Evolutionary conservation across 2,329 filamentous ascomycete species (phyloP).

Genomic region (Sclerotinia nivalis): DNA sequence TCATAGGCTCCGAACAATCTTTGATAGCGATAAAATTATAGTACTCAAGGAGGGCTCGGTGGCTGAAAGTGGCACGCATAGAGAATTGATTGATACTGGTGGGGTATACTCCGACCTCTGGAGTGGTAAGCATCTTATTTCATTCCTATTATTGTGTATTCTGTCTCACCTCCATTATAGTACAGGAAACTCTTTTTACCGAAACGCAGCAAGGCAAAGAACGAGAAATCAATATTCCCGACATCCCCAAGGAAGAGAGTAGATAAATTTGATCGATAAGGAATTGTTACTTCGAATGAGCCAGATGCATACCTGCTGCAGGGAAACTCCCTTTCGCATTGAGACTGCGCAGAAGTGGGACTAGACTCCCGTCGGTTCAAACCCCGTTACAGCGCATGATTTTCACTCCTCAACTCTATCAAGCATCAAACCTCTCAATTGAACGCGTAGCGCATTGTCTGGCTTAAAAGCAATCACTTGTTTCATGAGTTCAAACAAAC

Average conservation of each 20-base stretch:
- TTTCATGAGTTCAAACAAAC: constrained; percentile 5
- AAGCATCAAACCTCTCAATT: background rate
- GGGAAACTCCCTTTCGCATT: constrained; percentile 6
- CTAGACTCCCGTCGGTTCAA: background rate
- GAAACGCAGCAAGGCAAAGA: constrained; percentile 46
- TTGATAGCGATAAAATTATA: constrained; percentile 89
- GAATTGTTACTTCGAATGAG: constrained; percentile 7
- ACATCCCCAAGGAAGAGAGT: constrained; percentile 17
- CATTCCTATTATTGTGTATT: constrained; percentile 12
- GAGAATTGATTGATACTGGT: constrained; percentile 73
- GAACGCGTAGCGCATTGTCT: constrained; percentile 6
- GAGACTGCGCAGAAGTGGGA: background rate
- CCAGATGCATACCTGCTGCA: constrained; percentile 14
- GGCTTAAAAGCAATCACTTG: background rate
- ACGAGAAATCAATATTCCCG: constrained; percentile 39
- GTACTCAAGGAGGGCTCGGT: constrained; percentile 82
- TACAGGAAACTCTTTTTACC: constrained; percentile 62
- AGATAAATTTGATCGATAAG: constrained; percentile 21
- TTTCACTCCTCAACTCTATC: background rate
- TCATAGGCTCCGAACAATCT: constrained; percentile 88
- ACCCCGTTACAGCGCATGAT: background rate
- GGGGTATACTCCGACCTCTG: constrained; percentile 88
- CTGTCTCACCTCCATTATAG: constrained; percentile 43
- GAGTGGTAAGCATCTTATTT: constrained; percentile 63
- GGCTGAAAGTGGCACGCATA: constrained; percentile 87